phyloP scores from a whole-genome alignment of 75 land plant species.

The Pinus tabuliformis region DNA sequence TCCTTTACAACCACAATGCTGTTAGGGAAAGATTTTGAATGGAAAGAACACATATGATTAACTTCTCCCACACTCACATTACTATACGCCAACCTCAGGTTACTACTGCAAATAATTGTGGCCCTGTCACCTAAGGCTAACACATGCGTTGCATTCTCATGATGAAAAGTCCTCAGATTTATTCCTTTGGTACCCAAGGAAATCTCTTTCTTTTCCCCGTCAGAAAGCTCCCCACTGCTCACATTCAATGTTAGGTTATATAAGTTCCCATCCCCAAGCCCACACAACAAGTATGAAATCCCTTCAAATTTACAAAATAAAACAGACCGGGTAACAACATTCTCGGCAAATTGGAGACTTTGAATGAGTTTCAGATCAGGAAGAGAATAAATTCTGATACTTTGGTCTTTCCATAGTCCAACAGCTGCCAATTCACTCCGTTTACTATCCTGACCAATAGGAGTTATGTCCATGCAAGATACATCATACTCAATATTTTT shows the following conservation, averaged over 20 bases:
- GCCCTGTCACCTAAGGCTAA: slow-evolving; percentile 88
- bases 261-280: slow-evolving; percentile 91
- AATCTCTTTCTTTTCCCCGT: slow-evolving; percentile 92
- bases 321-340: slow-evolving; percentile 93
- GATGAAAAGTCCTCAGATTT: slow-evolving; percentile 26
- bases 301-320: slow-evolving; percentile 95
- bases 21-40: slow-evolving; percentile 20
- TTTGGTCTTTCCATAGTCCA: slow-evolving; percentile 98
- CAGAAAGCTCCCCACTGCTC: slow-evolving; percentile 61
- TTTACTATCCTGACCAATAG: slow-evolving; percentile 73
- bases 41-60: neutral
- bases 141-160: too few species aligned
- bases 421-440: slow-evolving; percentile 76
- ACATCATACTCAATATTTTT: slow-evolving; percentile 84
- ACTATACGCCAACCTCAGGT: slow-evolving; percentile 46
- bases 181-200: slow-evolving; percentile 96
- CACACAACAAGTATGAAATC: slow-evolving; percentile 90
- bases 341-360: slow-evolving; percentile 80
- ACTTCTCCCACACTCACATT: too few species aligned
- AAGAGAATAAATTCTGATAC: slow-evolving; percentile 82
- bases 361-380: slow-evolving; percentile 72
- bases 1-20: slow-evolving; percentile 48
- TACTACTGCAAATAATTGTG: slow-evolving; percentile 92
- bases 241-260: slow-evolving; percentile 66
- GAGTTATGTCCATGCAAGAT: slow-evolving; percentile 94